Evolutionary conservation across 106 monocot species (phyloP).

Genomic region (Phalaenopsis equestris): DNA sequence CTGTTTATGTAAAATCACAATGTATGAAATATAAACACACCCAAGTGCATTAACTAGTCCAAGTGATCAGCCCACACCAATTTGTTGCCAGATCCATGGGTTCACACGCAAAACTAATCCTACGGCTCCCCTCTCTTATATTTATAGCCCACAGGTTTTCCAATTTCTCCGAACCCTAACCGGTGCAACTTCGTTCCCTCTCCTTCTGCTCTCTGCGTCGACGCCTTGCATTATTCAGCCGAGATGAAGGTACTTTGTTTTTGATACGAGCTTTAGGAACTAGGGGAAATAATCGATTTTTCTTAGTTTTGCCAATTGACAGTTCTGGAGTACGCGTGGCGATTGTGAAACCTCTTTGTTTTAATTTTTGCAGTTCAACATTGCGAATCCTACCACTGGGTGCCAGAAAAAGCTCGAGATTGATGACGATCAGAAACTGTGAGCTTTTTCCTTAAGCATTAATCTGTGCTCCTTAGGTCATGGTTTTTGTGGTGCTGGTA

Average conservation of each 20-base stretch:
- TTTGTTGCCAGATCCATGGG: too few relatives aligned
- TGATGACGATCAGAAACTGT: conserved; percentile 63
- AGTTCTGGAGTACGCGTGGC: neutral
- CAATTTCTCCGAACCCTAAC: neutral
- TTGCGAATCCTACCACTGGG: conserved; percentile 58
- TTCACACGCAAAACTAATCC: neutral
- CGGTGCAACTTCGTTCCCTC: neutral
- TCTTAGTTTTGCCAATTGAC: neutral
- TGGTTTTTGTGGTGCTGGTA: neutral
- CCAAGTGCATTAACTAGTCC: too few relatives aligned
- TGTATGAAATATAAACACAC: too few relatives aligned
- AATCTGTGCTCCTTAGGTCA: too few relatives aligned
- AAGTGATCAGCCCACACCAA: too few relatives aligned
- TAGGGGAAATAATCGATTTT: neutral
- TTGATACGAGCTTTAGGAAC: neutral
- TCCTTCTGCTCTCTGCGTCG: neutral
- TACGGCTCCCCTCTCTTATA: neutral
- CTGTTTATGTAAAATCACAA: too few relatives aligned
- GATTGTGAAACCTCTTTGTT: neutral
- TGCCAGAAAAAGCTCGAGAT: conserved; percentile 72
- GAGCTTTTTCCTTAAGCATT: conserved; percentile 1
- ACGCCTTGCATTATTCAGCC: neutral
- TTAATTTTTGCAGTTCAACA: conserved; percentile 35
- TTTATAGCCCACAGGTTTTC: neutral
- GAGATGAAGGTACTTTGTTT: conserved; percentile 6